Evolutionary conservation across 225 moss, liverwort and hornwort genomes (phyloP).

Genomic region (Sphagnum contortum): DNA sequence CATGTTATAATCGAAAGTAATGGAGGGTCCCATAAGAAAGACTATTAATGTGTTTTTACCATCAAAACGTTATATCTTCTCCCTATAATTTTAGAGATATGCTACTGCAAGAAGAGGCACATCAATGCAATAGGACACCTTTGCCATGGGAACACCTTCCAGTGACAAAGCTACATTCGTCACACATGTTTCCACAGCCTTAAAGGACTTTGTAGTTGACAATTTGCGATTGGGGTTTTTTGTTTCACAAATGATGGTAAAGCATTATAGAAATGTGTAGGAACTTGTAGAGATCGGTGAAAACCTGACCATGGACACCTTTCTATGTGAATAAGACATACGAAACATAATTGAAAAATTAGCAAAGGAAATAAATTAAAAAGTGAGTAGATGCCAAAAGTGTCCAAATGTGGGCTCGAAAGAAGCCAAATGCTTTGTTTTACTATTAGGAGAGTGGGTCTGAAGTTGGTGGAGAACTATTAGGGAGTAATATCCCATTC

Average conservation of each 20-base stretch:
- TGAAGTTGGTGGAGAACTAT: not conserved
- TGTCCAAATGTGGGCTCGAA: not conserved
- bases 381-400: not conserved
- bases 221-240: not conserved
- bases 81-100: too few relatives aligned
- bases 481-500: not conserved
- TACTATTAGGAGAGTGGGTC: not conserved
- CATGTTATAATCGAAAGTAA: too few relatives aligned
- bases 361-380: not conserved
- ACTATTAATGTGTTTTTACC: too few relatives aligned
- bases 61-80: too few relatives aligned
- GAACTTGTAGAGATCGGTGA: not conserved
- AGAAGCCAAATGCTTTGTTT: not conserved
- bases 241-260: not conserved
- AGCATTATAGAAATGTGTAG: not conserved
- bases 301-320: not conserved
- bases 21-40: too few relatives aligned
- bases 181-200: not conserved
- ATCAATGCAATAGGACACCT: too few relatives aligned
- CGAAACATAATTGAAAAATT: not conserved
- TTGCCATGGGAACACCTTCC: too few relatives aligned
- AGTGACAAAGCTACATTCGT: too few relatives aligned
- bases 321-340: not conserved
- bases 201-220: not conserved
- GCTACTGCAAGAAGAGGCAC: too few relatives aligned